These are phyloP conservation scores for Botryobasidium botryosum DNA, from an alignment of 768 basidiomycete genomes.

Conservation along the genomic window DNA sequence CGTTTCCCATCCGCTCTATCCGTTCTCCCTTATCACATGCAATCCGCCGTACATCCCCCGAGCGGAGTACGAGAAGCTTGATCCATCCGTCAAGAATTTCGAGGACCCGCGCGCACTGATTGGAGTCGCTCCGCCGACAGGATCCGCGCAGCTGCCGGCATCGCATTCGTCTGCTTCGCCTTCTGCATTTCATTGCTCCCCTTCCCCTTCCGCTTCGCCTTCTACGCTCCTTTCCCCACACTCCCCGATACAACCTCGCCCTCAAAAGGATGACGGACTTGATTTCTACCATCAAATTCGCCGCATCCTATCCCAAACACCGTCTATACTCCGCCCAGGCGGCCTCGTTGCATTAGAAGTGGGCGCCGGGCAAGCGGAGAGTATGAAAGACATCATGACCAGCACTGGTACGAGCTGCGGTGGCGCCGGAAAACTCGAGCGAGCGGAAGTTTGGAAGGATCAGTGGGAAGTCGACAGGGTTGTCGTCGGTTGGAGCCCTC, in stretches of 20 bases:
- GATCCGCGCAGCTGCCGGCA: no score
- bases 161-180: no score
- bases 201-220: no score
- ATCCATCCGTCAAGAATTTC: conserved; percentile 48
- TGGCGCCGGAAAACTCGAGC: conserved; percentile 27
- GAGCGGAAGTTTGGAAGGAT: conserved; percentile 59
- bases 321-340: conserved; percentile 29
- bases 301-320: conserved; percentile 32
- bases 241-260: no score
- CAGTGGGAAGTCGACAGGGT: conserved; percentile 63
- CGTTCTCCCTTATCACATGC: conserved; percentile 64
- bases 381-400: conserved; percentile 42
- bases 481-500: no score
- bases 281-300: conserved; percentile 60
- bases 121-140: conserved; percentile 22
- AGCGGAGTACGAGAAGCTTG: conserved; percentile 42
- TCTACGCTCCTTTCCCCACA: no score
- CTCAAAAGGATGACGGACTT: conserved; percentile 41
- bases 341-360: conserved; percentile 65
- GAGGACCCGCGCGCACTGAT: conserved; percentile 74
- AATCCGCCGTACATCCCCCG: conserved; percentile 79
- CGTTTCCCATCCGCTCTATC: conserved; percentile 10
- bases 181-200: no score
- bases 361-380: conserved; percentile 50
- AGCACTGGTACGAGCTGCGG: conserved; percentile 4